Conservation (phyloP, 176 grass and related monocot genomes). For the Calamus simplicifolius region DNA sequence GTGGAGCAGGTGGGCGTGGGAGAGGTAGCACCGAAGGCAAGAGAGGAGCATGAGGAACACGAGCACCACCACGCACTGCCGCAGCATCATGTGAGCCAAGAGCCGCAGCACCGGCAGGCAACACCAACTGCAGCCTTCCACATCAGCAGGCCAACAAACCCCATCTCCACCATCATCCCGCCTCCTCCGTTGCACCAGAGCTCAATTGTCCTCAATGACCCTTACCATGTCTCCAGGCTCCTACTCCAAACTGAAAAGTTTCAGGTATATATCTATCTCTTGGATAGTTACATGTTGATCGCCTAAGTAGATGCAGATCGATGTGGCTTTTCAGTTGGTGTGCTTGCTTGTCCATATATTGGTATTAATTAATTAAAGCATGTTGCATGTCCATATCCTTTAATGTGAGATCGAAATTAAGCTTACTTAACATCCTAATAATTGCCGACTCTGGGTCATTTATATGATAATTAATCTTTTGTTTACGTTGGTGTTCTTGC, state of each 20-base stretch:
- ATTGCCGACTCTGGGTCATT: too few relatives aligned
- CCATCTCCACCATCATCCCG: conserved; percentile 35
- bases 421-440: too few relatives aligned
- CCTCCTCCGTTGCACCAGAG: conserved; percentile 33
- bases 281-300: too few relatives aligned
- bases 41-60: conserved; percentile 27
- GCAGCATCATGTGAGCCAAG: conserved; percentile 32
- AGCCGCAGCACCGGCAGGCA: conserved; percentile 23
- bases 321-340: too few relatives aligned
- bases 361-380: too few relatives aligned
- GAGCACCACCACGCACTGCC: conserved; percentile 16
- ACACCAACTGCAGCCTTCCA: conserved; percentile 25
- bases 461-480: background rate
- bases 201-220: conserved; percentile 30
- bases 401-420: too few relatives aligned
- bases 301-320: too few relatives aligned
- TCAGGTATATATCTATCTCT: conserved; percentile 37
- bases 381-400: too few relatives aligned
- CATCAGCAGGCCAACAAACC: conserved; percentile 27
- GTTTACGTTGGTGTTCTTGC: too few relatives aligned
- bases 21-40: conserved; percentile 46
- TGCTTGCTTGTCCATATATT: too few relatives aligned
- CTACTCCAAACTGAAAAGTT: conserved; percentile 75
- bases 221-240: conserved; percentile 26
- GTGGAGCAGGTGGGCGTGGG: conserved; percentile 45